These are phyloP conservation scores for Coniochaeta hoffmannii DNA, from an alignment of 2,329 filamentous ascomycete genomes.

Conservation along the genomic window DNA sequence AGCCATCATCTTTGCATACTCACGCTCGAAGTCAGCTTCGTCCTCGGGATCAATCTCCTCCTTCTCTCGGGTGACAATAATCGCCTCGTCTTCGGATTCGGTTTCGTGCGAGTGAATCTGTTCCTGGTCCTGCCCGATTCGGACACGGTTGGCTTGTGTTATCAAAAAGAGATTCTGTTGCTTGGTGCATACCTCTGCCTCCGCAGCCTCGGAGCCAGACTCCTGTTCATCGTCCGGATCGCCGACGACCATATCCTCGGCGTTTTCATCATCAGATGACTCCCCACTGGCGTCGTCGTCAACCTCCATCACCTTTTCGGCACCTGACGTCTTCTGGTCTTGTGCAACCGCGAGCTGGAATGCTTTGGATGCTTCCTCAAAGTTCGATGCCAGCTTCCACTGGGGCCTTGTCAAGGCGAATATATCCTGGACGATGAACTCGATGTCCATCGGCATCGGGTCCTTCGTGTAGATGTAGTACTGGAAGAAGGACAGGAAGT, in stretches of 20 bases:
- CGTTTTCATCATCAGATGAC: constrained; percentile 70
- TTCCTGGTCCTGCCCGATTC: constrained; percentile 36
- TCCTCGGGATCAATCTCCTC: constrained; percentile 87
- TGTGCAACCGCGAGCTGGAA: constrained; percentile 86
- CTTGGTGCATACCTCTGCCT: constrained; percentile 37
- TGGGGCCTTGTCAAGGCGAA: constrained; percentile 80
- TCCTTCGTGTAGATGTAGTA: constrained; percentile 94
- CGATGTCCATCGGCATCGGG: constrained; percentile 88
- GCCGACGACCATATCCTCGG: constrained; percentile 55
- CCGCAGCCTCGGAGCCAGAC: constrained; percentile 49
- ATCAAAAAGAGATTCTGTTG: background rate
- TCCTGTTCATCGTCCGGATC: constrained; percentile 54
- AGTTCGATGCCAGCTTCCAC: constrained; percentile 77
- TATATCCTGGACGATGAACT: constrained; percentile 92
- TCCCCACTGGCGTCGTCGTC: constrained; percentile 63
- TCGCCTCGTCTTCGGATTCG: constrained; percentile 76
- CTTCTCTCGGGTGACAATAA: constrained; percentile 85
- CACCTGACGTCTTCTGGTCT: constrained; percentile 74
- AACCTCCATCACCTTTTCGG: constrained; percentile 60
- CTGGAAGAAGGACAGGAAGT: constrained; percentile 93
- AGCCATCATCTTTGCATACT: constrained; percentile 97
- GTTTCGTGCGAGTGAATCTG: constrained; percentile 46
- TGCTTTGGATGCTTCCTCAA: constrained; percentile 74
- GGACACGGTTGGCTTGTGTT: constrained; percentile 8
- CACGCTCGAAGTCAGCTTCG: constrained; percentile 94